Evolutionary conservation across 1,284 basidiomycete species (phyloP), one percentile per base, ranked within the genome.

Genomic region (Boletellus deceptivus): DNA sequence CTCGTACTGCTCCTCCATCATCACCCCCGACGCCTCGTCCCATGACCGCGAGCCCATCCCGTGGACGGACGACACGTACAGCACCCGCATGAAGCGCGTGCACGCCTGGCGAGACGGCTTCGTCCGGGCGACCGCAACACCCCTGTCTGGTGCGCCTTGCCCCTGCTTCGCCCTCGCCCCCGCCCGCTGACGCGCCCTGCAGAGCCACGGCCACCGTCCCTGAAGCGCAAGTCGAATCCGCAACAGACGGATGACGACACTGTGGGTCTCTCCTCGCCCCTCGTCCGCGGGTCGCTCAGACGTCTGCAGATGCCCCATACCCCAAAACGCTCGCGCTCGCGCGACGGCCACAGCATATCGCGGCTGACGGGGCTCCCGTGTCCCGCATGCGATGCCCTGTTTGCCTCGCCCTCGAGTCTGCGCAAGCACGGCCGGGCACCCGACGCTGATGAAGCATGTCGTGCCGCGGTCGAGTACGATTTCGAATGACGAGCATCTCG

Each of bases 1-100:
- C 0, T 85, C 83, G 0, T 87, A 86, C 55, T 87, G 84, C 73
- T 88, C 86, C 25, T 88, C 86, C 27, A 78, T 77, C 54, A 62
- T 57, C 61, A 69, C 59, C 13, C 68, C 66, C 3, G 50, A 68
- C 38, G 46, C 60, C 22, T 56, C 62, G 13, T 62, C 62, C 43
- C 22, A 31, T 11, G 10, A 20, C 10, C 63, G 49, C 24, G 57
- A 52, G 9, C 62, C 61, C 18, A 24, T 57, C 0, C 59, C 53
- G 8, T 65, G 62, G 54, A 67, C 75, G 24, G 71, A 79, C 50
- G 80, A 83, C 57, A 80, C 82, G 0, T 81, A 79, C 64, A 70
- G 61, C 40, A 57, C 68, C 2, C 73, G 74, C 53, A 78, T 80
- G 72, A 79, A 76, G 62, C 78, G 79, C 54, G 80, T 88, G 46